Conservation (phyloP, 2,329 filamentous ascomycete genomes). For the Cladosporium sp. region DNA sequence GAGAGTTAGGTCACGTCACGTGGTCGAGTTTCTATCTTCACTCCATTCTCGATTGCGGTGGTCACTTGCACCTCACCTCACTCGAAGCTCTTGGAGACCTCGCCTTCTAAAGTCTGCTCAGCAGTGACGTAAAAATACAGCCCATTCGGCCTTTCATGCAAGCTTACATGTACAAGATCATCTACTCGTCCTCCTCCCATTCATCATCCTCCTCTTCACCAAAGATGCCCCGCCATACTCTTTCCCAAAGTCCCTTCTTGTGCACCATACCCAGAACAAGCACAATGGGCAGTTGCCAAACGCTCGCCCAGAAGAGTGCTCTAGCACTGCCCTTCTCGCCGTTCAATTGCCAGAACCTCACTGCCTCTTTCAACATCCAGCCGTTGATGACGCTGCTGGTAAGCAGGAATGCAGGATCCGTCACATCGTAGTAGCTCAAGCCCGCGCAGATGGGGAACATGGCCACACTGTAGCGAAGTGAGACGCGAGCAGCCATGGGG, state of each 20-base stretch:
- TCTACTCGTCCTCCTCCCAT: conserved; percentile 55
- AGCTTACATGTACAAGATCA: conserved; percentile 16
- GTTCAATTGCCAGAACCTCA: conserved; percentile 76
- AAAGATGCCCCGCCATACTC: conserved; percentile 70
- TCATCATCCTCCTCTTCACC: conserved; percentile 58
- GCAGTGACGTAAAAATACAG: conserved; percentile 4
- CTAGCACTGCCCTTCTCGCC: conserved; percentile 80
- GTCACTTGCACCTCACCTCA: no score
- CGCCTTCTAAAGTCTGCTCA: no score
- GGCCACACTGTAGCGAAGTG: conserved; percentile 78
- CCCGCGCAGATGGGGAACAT: conserved; percentile 86
- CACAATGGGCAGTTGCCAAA: conserved; percentile 90
- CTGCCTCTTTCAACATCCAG: conserved; percentile 81
- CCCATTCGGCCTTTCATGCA: conserved; percentile 3
- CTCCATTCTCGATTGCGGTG: no score
- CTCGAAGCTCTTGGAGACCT: no score
- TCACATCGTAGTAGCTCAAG: conserved; percentile 77
- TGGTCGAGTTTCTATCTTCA: no score
- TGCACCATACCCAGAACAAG: conserved; percentile 88
- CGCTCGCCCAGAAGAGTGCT: conserved; percentile 92
- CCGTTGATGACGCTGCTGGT: conserved; percentile 80
- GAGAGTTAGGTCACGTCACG: no score
- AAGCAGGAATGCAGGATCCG: conserved; percentile 79
- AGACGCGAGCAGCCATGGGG: conserved; percentile 80
- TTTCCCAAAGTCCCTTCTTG: conserved; percentile 89